These are phyloP conservation scores for Panellus pusillus DNA, from an alignment of 768 basidiomycete genomes.

Conservation along the genomic window DNA sequence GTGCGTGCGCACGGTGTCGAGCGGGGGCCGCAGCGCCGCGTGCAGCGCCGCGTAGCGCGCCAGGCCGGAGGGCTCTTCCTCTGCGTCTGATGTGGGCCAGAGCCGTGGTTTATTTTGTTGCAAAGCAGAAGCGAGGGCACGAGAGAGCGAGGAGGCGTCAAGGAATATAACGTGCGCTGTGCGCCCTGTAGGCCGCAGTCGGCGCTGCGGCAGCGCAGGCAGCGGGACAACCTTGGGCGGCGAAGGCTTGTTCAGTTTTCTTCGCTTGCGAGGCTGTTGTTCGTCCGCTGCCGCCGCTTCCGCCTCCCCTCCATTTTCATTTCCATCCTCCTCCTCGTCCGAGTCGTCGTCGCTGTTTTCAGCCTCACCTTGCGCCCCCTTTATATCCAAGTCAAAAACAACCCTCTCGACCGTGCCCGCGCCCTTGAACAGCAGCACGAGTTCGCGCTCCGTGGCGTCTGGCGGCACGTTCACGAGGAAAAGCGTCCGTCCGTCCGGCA, in stretches of 20 bases:
- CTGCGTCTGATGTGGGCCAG: constrained; percentile 53
- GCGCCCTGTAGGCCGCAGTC: constrained; percentile 59
- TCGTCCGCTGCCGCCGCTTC: constrained; percentile 31
- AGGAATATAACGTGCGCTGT: constrained; percentile 73
- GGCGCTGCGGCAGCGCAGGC: constrained; percentile 53
- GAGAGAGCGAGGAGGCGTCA: constrained; percentile 68
- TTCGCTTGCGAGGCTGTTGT: constrained; percentile 40
- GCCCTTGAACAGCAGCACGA: constrained; percentile 73
- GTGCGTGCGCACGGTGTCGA: constrained; percentile 72
- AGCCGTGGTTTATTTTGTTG: constrained; percentile 51
- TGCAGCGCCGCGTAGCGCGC: constrained; percentile 70
- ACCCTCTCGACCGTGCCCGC: constrained; percentile 79
- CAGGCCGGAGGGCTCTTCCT: constrained; percentile 64
- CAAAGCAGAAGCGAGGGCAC: constrained; percentile 46
- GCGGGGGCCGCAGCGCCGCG: constrained; percentile 68
- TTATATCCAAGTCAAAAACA: constrained; percentile 57
- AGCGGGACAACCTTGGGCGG: constrained; percentile 61
- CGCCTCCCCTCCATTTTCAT: constrained; percentile 10
- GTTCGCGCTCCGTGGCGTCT: constrained; percentile 81
- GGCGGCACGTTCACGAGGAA: constrained; percentile 90
- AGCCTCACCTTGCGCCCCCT: constrained; percentile 41
- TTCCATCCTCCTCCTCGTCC: constrained; percentile 36
- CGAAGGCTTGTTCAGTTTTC: constrained; percentile 35
- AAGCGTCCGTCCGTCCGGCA: constrained; percentile 66
- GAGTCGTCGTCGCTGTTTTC: constrained; percentile 43